These are phyloP conservation scores for Calonectria leucothoes DNA, from an alignment of 2,329 filamentous ascomycete species.

Conservation along the genomic window DNA sequence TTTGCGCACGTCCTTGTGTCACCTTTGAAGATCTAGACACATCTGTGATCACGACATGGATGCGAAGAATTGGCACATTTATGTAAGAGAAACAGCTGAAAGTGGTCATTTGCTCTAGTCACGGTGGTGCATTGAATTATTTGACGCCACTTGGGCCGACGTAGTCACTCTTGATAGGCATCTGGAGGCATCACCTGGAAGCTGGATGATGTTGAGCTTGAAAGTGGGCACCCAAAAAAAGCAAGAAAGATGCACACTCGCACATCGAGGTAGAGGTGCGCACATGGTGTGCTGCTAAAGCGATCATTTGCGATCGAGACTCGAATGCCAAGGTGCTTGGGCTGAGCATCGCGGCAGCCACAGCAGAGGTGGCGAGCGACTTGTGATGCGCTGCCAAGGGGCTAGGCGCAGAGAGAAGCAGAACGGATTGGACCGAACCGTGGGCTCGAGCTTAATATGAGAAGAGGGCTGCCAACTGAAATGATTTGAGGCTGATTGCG, in stretches of 20 bases:
- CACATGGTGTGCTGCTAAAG: background rate
- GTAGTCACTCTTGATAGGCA: background rate
- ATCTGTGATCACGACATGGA: background rate
- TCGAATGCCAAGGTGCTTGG: background rate
- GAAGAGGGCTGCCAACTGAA: background rate
- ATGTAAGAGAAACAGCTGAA: background rate
- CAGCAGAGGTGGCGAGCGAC: background rate
- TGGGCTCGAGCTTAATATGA: background rate
- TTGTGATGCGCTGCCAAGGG: background rate
- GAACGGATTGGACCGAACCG: background rate
- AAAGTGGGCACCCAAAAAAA: background rate
- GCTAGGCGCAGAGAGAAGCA: background rate
- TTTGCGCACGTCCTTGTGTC: background rate
- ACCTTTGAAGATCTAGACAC: background rate
- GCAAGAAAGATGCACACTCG: background rate
- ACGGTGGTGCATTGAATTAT: background rate
- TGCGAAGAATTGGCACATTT: background rate
- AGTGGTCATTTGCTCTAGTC: background rate
- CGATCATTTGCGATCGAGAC: background rate
- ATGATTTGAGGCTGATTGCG: slow-evolving; percentile 2
- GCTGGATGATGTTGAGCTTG: background rate
- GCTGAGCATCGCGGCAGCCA: background rate
- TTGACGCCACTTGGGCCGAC: background rate
- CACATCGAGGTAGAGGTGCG: background rate
- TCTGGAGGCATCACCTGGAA: background rate